A percentile compares a stretch with the other conserved stretches of the same genome.
Conservation (phyloP, 2,329 filamentous ascomycete species). For the Penicillium sp. region DNA sequence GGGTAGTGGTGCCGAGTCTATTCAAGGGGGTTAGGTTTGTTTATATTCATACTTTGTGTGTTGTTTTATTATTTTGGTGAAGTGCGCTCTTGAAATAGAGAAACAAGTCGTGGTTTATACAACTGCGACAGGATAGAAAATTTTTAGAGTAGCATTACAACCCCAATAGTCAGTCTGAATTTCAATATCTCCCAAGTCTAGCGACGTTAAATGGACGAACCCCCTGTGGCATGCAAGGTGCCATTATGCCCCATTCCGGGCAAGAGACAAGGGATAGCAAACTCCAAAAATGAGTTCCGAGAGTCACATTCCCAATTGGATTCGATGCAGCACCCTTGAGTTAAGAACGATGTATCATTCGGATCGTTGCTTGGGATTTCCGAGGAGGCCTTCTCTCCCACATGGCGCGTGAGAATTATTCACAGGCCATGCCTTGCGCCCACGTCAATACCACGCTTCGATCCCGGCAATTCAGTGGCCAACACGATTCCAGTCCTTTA, state of each 20-base stretch:
- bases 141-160: not conserved
- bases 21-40: not conserved
- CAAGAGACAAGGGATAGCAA: slow-evolving; percentile 17
- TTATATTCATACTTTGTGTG: not conserved
- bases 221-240: slow-evolving; percentile 21
- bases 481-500: not conserved
- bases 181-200: not conserved
- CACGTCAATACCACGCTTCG: slow-evolving; percentile 19
- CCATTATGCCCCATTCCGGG: slow-evolving; percentile 17
- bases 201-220: slow-evolving; percentile 1
- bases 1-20: not conserved
- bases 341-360: slow-evolving; percentile 21
- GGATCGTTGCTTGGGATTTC: not conserved
- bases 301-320: slow-evolving; percentile 5
- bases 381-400: slow-evolving; percentile 11
- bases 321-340: not conserved
- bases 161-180: not conserved
- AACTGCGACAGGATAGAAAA: not conserved
- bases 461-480: slow-evolving; percentile 4
- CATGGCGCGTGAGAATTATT: slow-evolving; percentile 20
- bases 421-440: slow-evolving; percentile 22
- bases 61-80: not conserved
- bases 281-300: not conserved
- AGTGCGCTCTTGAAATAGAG: not conserved
- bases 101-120: not conserved